Percentiles rank a stretch among this genome's conserved stretches.
Evolutionary conservation across 768 basidiomycete species (phyloP).

Genomic region (Symmetrospora coprosmae): DNA sequence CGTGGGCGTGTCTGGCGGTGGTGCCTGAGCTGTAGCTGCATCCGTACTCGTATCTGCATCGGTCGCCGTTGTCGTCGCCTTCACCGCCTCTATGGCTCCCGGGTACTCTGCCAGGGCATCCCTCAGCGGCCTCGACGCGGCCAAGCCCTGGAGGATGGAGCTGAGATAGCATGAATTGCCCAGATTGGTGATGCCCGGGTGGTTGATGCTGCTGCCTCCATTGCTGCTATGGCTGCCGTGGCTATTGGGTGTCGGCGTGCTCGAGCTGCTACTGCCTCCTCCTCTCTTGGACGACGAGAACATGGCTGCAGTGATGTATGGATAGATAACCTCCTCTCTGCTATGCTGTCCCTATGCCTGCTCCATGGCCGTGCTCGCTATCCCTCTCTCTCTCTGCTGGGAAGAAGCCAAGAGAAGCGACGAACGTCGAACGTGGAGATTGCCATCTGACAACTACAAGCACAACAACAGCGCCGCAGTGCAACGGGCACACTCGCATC

Average conservation of each 20-base stretch:
- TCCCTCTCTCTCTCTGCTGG: no score
- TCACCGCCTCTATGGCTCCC: not conserved
- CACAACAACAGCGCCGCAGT: not conserved
- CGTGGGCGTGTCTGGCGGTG: conserved; percentile 6
- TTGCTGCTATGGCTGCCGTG: not conserved
- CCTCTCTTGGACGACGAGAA: conserved; percentile 2
- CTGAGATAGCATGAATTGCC: conserved; percentile 24
- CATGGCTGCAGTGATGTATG: not conserved
- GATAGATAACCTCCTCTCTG: no score
- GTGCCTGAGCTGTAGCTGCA: not conserved
- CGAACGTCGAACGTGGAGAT: no score
- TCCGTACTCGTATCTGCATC: not conserved
- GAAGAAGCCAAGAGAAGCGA: no score
- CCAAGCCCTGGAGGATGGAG: conserved; percentile 18
- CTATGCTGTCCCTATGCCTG: no score
- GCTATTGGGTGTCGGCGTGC: no score
- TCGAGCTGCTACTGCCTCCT: not conserved
- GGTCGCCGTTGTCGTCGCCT: not conserved
- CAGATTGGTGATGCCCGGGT: conserved; percentile 15
- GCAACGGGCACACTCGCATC: no score
- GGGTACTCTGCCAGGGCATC: conserved; percentile 15
- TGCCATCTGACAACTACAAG: not conserved
- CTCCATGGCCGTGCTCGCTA: no score
- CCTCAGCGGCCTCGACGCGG: not conserved
- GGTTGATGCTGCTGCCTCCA: not conserved